Evolutionary conservation across 2,329 filamentous ascomycete genomes (phyloP).

Genomic region (Tolypocladium ovalisporum): DNA sequence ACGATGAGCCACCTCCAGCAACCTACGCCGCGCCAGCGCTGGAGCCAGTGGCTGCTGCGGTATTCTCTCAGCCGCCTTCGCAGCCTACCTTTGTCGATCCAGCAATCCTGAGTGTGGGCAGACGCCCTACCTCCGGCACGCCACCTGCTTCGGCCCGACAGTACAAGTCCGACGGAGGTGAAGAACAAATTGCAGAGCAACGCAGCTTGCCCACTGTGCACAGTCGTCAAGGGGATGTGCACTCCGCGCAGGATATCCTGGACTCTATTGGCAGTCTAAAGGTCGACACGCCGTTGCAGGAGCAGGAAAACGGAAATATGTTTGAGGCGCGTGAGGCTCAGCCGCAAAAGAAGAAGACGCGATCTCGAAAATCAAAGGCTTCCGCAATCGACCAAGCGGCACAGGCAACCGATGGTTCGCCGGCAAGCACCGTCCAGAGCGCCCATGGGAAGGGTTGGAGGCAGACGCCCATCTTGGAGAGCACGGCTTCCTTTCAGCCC

Average conservation of each 20-base stretch:
- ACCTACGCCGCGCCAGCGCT: conserved; percentile 14
- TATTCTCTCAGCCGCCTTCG: conserved; percentile 15
- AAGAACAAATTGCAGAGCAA: background rate
- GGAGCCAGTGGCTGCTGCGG: conserved; percentile 14
- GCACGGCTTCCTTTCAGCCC: conserved; percentile 51
- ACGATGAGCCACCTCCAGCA: conserved; percentile 15
- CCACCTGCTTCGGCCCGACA: conserved; percentile 11
- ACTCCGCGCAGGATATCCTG: conserved; percentile 13
- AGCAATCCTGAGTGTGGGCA: conserved; percentile 63
- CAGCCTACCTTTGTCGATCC: conserved; percentile 59
- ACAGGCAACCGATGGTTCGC: conserved; percentile 11
- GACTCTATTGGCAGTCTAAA: conserved; percentile 16
- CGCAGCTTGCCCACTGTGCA: background rate
- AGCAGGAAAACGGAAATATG: conserved; percentile 9
- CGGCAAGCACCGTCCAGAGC: conserved; percentile 10
- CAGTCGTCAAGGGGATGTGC: conserved; percentile 4
- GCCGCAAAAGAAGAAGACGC: conserved; percentile 19
- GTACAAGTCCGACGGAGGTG: conserved; percentile 3
- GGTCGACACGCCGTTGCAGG: conserved; percentile 7
- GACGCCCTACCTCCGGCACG: conserved; percentile 22
- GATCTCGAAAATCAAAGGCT: conserved; percentile 18
- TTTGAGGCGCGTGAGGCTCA: conserved; percentile 10
- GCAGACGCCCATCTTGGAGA: conserved; percentile 49
- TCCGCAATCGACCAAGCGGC: conserved; percentile 16
- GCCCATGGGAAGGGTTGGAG: conserved; percentile 44